Base-by-base conservation (phyloP, 2,329 filamentous ascomycete genomes). In the Paecilomyces dactylethromorphus region DNA sequence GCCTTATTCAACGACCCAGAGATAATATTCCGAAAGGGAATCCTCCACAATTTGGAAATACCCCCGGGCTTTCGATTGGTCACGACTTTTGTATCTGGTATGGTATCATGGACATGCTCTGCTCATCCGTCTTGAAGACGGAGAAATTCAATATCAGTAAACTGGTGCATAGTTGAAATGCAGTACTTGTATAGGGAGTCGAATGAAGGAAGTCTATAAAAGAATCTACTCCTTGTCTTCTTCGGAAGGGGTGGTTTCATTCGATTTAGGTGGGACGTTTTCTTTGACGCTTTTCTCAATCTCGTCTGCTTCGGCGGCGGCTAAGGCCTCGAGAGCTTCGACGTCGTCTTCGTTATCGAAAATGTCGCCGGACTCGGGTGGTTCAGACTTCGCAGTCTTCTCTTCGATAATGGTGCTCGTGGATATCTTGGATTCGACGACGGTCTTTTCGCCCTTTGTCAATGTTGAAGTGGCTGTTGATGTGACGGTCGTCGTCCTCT, bases 261-360 rank as follows among this genome's bases (percentile, higher is more conserved):
- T 45, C 15, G 39, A 18, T 45, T 18, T 10, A 8, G 39, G 39
- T 18, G 39, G 39, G 39, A 45, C 31, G 8, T 26, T 56, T 39
- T 56, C 54, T 35, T 56, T 49, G 22, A 24, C 32, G 57, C 21
- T 61, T 51, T 35, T 33, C 22, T 26, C 53, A 13, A 2, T 29
- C 5, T 58, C 39, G 39, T 59, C 59, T 33, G 52, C 57, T 58
- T 70, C 67, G 54, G 68, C 68, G 51, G 70, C 72, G 33, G 69
- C 70, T 35, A 78, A 63, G 53, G 72, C 74, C 59, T 78, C 74
- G 29, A 78, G 62, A 22, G 74, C 75, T 56, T 78, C 77, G 18
- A 73, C 62, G 35, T 69, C 68, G 60, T 79, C 77, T 50, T 73
- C 71, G 33, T 60, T 75, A 62, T 71, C 72, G 22, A 68, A 67